phyloP scores from a whole-genome alignment of 345 rosid genomes.

The Hibiscus trionum region DNA sequence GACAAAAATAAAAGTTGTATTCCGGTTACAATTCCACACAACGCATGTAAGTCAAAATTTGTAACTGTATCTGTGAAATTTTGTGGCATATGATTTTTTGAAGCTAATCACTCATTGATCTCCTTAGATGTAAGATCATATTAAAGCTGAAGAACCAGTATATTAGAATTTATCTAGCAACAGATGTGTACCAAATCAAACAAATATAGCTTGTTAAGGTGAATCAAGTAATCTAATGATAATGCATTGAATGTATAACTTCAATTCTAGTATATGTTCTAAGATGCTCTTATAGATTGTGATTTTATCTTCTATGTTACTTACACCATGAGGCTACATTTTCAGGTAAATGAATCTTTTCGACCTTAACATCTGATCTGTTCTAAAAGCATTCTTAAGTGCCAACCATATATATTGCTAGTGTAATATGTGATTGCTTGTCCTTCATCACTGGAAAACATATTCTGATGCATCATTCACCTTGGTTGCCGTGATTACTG shows the following conservation, averaged over 20 bases:
- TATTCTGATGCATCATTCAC: neutral
- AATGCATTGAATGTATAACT: no score
- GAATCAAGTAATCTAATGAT: neutral
- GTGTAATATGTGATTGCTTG: neutral
- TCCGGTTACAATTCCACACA: constrained; percentile 91
- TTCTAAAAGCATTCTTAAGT: neutral
- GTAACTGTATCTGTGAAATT: neutral
- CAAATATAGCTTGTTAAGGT: neutral
- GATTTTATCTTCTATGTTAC: no score
- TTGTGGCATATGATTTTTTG: neutral
- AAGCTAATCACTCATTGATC: neutral
- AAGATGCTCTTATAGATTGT: no score
- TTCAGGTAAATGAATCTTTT: neutral
- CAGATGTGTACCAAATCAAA: neutral
- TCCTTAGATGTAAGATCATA: neutral
- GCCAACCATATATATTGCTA: neutral
- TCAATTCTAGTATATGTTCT: no score
- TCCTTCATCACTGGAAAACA: neutral
- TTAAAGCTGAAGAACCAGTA: neutral
- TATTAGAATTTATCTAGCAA: neutral
- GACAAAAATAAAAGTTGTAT: constrained; percentile 91
- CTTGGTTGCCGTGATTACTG: constrained; percentile 7
- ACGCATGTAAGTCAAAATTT: constrained; percentile 67
- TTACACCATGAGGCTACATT: no score
- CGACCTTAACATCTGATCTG: neutral